These are phyloP conservation scores for Lotmaria passim DNA, from an alignment of 208 protist genomes.

Conservation along the genomic window DNA sequence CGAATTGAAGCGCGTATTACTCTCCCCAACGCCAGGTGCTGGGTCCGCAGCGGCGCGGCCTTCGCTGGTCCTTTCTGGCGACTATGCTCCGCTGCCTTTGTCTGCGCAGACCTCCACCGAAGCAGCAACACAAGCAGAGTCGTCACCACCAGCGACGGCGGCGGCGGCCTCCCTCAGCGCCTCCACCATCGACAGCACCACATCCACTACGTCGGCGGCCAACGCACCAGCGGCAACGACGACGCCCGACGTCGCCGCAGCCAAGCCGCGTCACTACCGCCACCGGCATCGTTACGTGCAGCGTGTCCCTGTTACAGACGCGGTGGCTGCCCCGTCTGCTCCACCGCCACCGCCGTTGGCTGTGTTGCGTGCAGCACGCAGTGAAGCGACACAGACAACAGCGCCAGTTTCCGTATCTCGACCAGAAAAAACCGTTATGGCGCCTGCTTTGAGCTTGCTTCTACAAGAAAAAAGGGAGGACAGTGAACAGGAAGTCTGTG, in stretches of 20 bases:
- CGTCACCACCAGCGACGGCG: not conserved
- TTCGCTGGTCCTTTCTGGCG: not conserved
- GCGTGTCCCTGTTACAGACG: not conserved
- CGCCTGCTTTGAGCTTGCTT: not conserved
- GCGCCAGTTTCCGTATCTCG: not conserved
- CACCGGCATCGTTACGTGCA: not conserved
- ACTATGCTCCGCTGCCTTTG: not conserved
- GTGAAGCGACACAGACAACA: constrained; percentile 9
- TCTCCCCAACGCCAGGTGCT: not conserved
- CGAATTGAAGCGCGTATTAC: not conserved
- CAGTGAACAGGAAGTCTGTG: not conserved
- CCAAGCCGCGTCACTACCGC: not conserved
- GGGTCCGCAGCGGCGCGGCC: not conserved
- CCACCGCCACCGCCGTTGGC: not conserved
- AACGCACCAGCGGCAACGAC: not conserved
- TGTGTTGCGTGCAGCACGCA: constrained; percentile 5
- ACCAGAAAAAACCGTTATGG: not conserved
- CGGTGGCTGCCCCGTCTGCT: not conserved
- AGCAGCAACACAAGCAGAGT: not conserved
- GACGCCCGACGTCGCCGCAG: not conserved
- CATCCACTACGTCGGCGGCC: not conserved
- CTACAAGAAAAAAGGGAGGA: not conserved
- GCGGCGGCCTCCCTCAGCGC: constrained; percentile 5
- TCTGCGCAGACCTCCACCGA: not conserved
- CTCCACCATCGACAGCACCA: constrained; percentile 8